Conservation (phyloP, 306 rosid species). For the Pyrus betulifolia region DNA sequence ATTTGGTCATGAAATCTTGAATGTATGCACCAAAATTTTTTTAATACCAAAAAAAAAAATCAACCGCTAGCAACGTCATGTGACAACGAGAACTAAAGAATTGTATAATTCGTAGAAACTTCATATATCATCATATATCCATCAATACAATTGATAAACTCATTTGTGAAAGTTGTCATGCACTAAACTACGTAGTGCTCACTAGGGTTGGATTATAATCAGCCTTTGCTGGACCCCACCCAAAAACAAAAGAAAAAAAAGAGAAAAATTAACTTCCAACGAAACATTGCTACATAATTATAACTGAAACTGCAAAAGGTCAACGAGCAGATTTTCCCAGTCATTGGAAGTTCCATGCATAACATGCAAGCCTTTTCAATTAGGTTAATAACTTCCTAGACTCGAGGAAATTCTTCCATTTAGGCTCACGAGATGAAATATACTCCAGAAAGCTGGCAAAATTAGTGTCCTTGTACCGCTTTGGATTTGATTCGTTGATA, state of each 20-base stretch:
- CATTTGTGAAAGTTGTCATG: background rate
- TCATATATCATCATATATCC: background rate
- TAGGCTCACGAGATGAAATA: conserved; percentile 45
- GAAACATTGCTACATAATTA: background rate
- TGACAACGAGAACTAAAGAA: background rate
- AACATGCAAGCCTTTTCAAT: background rate
- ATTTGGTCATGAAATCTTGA: too few relatives aligned
- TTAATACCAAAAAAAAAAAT: too few relatives aligned
- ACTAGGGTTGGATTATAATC: background rate
- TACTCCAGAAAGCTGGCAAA: conserved; percentile 52
- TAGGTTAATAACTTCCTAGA: conserved; percentile 47
- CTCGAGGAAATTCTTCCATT: conserved; percentile 59
- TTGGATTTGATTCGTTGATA: conserved; percentile 53
- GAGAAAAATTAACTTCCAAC: background rate
- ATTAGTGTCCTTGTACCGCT: conserved; percentile 58
- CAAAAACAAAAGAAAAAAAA: background rate
- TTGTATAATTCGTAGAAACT: background rate
- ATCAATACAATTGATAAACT: background rate
- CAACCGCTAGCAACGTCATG: background rate
- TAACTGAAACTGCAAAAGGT: background rate
- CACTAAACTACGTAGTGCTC: background rate
- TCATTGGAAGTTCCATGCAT: background rate
- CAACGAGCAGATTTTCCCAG: background rate
- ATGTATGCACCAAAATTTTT: too few relatives aligned
- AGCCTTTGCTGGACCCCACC: background rate